phyloP scores from a whole-genome alignment of 345 rosid species.

The Salix koriyanagi region DNA sequence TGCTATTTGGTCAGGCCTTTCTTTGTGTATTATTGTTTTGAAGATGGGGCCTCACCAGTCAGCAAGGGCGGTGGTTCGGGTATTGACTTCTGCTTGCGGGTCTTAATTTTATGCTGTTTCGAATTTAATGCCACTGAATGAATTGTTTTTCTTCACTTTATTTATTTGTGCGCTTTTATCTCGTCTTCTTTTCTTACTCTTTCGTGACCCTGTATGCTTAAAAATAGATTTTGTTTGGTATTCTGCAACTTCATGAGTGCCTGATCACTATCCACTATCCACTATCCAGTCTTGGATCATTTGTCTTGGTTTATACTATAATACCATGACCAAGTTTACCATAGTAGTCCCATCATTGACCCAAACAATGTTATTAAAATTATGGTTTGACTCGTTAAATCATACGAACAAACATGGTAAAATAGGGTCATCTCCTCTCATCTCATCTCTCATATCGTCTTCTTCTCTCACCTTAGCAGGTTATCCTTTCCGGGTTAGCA shows the following conservation, averaged over 20 bases:
- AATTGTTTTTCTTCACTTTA: neutral
- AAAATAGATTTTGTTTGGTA: no score
- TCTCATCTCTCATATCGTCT: no score
- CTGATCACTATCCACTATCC: no score
- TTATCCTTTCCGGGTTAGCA: conserved; percentile 30
- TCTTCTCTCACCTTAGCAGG: conserved; percentile 3
- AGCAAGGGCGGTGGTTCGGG: conserved; percentile 86
- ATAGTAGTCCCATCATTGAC: no score
- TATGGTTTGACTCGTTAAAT: no score
- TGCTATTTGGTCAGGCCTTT: conserved; percentile 23
- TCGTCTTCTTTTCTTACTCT: neutral
- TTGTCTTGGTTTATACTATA: no score
- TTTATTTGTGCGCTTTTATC: neutral
- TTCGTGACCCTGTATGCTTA: neutral
- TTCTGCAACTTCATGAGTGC: no score
- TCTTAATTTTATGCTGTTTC: conserved; percentile 1
- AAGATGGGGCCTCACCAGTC: conserved; percentile 20
- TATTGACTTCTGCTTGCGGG: conserved; percentile 66
- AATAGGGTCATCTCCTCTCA: no score
- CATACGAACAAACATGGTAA: no score
- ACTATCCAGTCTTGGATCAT: no score
- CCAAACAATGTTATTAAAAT: no score
- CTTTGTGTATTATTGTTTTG: neutral
- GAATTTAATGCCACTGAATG: conserved; percentile 14
- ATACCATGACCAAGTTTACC: no score